These are phyloP conservation scores for Pleurotus giganteus DNA, from an alignment of 768 basidiomycete genomes.

Conservation along the genomic window DNA sequence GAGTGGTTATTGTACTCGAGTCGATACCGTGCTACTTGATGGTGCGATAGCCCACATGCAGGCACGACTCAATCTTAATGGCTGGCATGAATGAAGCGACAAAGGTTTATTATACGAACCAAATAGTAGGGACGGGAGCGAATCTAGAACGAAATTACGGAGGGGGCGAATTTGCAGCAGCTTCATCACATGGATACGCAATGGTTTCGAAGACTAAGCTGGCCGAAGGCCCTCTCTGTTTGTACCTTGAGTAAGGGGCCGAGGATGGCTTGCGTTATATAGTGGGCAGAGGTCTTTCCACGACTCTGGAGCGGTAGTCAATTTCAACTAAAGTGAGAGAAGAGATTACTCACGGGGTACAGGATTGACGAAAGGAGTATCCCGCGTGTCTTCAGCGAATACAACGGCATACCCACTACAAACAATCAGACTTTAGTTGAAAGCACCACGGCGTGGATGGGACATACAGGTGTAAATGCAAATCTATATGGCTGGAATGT, in stretches of 20 bases:
- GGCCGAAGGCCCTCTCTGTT: background rate
- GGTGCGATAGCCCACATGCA: too few species aligned
- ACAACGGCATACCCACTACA: constrained; percentile 33
- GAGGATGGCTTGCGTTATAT: background rate
- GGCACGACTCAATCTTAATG: too few species aligned
- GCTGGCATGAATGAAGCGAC: too few species aligned
- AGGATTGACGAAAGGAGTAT: background rate
- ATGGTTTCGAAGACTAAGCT: too few species aligned
- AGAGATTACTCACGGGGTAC: background rate
- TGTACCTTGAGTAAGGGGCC: background rate
- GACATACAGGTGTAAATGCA: constrained; percentile 31
- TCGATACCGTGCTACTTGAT: too few species aligned
- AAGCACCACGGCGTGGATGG: background rate
- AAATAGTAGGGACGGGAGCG: too few species aligned
- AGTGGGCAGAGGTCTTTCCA: constrained; percentile 14
- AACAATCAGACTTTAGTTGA: background rate
- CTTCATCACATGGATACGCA: too few species aligned
- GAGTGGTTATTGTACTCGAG: too few species aligned
- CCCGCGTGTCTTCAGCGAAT: constrained; percentile 26
- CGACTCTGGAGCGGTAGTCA: background rate
- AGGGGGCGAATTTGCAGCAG: too few species aligned
- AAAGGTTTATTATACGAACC: too few species aligned
- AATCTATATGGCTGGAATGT: constrained; percentile 36
- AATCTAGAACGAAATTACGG: too few species aligned
- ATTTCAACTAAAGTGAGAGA: background rate